A percentile compares a stretch with the other conserved stretches of the same genome.
These are phyloP conservation scores for Ziziphus jujuba DNA, from an alignment of 306 rosid genomes.

Conservation along the genomic window DNA sequence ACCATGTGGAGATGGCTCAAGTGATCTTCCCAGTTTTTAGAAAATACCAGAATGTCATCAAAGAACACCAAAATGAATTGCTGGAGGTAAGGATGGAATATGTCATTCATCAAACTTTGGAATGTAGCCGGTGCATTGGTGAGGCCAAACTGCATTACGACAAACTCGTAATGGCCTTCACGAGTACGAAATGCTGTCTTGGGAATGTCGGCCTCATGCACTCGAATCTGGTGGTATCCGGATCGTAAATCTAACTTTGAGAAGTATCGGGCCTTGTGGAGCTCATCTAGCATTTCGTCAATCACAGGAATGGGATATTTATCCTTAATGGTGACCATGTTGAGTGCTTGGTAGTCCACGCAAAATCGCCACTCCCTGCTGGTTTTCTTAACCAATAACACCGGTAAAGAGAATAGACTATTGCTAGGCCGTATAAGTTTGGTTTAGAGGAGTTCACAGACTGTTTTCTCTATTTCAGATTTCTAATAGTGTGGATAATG, in stretches of 20 bases:
- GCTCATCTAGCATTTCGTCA: background rate
- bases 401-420: background rate
- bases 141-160: background rate
- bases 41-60: background rate
- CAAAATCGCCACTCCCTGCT: conserved; percentile 2
- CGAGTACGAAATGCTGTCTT: conserved; percentile 1
- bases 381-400: background rate
- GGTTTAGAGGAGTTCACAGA: background rate
- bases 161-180: background rate
- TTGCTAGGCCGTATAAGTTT: background rate
- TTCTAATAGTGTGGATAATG: background rate
- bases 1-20: background rate
- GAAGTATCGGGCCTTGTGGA: background rate
- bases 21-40: background rate
- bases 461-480: background rate
- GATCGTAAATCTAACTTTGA: background rate
- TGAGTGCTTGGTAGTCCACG: background rate
- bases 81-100: background rate
- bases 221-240: conserved; percentile 1
- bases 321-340: background rate
- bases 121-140: background rate
- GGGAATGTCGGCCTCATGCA: background rate
- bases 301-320: background rate
- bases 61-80: background rate
- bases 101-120: background rate